Base-by-base conservation (phyloP, 768 basidiomycete species). In the Galerina marginata region DNA sequence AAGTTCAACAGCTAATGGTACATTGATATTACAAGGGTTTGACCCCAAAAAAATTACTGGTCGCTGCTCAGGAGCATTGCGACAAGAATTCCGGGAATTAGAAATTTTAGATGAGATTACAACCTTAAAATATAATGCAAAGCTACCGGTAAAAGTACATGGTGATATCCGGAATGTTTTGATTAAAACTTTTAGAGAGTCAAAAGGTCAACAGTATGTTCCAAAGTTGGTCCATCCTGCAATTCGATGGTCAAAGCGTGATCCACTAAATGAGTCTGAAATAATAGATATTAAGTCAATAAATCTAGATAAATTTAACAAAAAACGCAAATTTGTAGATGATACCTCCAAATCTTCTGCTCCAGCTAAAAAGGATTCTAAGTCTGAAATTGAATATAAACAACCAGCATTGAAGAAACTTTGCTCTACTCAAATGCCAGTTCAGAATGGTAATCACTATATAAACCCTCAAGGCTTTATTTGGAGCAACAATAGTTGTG, bases 41-140 rank as follows among this genome's bases (percentile, higher is more conserved):
- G 54, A 65, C 49, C 6, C 36, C 4, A 38, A n/a, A 23, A 4
- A 26, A 23, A 3, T 66, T 61, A 43, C 72, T 73, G 12, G 67
- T 46, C n/a, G 58, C 5, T 47, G 56, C 2, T 53, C 53, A 25
- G 66, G 65, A 9, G 46, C 52, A 42, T 52, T 70, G 1, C 33
- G 69, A 36, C 62, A 70, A 40, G 71, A 74, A 59, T 71, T 71
- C 54, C 38, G 72, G 47, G 71, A 74, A 38, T 58, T 73, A 9
- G 69, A 74, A 42, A 36, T 76, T 20, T 54, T 76, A 7, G 67
- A 75, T 66, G 60, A 69, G 20, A 71, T 77, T 14, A 73, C 69
- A 0, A 38, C 47, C 26, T 44, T 67, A 20, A 54, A 56, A 33
- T 71, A 66, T 53, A 29, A 50, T 1, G 52, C 38, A 11, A 51